Evolutionary conservation across 495 filamentous ascomycete species (phyloP), one percentile per base, ranked within the genome.

Genomic region (Trichoderma gamsii): DNA sequence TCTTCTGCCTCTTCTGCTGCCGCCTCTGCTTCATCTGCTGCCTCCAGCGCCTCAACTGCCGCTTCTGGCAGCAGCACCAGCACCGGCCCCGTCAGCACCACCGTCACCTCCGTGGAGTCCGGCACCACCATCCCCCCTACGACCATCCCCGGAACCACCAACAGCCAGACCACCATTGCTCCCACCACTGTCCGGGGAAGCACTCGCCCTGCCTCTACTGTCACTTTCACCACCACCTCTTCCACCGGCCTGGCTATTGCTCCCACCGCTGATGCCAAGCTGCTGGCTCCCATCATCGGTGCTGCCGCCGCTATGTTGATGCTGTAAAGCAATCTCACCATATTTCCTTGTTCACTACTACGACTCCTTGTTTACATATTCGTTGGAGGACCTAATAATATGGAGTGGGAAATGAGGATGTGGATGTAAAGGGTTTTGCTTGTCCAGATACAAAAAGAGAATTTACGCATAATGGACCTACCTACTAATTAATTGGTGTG

Each of bases 231-330:
- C 12, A 52, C 18, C 16, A 52, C 49, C 3, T n/a, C 49, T 52
- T 61, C 56, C 4, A 32, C 56, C 13, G 56, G 25, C 13, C 27
- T 61, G 56, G 56, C 56, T 18, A 52, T 52, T 23, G 56, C 27
- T 18, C 56, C 56, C 29, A 61, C 56, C 15, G 56, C 56, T 18
- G 56, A 61, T 18, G 56, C 56, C 25, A 61, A 61, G 56, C 56
- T 61, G 56, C 56, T 61, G 56, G 56, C 56, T 61, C 56, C 56
- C 13, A 27, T 61, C 56, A 18, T 61, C 25, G 56, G 56, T 61
- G 56, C 56, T 32, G 56, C 56, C 56, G 56, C 56, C 16, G 56
- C 56, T 25, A 25, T 61, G 13, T 18, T 61, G 25, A 27, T 61
- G 56, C 25, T 61, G 11, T 61, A 61, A 61, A 29, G 16, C 27